Percentiles rank a stretch among this genome's conserved stretches.
These are phyloP conservation scores for Mediolabrus comicus DNA, from an alignment of 108 stramenopile species.

Conservation along the genomic window DNA sequence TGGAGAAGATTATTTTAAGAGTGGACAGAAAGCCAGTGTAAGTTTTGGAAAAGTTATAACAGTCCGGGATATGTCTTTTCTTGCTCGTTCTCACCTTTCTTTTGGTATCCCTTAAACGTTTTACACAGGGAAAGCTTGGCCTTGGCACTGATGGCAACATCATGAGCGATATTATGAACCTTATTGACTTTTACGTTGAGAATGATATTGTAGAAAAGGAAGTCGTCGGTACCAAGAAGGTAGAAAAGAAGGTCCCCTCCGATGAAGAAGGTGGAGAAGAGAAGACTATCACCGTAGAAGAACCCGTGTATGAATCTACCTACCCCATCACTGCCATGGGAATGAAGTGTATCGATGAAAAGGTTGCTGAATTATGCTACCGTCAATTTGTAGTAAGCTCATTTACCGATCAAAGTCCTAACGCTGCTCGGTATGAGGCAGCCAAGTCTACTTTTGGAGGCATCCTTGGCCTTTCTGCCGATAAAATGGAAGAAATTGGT, in stretches of 20 bases:
- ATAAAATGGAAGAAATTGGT: slow-evolving; percentile 79
- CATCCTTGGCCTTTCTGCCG: slow-evolving; percentile 75
- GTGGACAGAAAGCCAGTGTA: slow-evolving; percentile 69
- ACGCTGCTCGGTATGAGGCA: slow-evolving; percentile 73
- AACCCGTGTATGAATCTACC: slow-evolving; percentile 63
- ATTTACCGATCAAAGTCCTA: slow-evolving; percentile 73
- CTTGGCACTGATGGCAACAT: slow-evolving; percentile 84
- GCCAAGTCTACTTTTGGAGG: slow-evolving; percentile 74
- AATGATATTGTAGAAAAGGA: slow-evolving; percentile 72
- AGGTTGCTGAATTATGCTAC: slow-evolving; percentile 79
- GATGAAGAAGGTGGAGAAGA: slow-evolving; percentile 59
- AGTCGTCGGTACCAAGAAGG: slow-evolving; percentile 69
- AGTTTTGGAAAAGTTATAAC: slow-evolving; percentile 13
- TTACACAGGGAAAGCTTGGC: slow-evolving; percentile 67
- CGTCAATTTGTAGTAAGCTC: slow-evolving; percentile 85
- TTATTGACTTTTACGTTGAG: slow-evolving; percentile 86
- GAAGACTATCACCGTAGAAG: slow-evolving; percentile 56
- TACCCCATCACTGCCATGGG: slow-evolving; percentile 84
- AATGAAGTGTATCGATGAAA: slow-evolving; percentile 54
- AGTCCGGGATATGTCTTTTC: not conserved
- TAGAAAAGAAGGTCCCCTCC: slow-evolving; percentile 54
- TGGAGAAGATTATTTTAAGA: slow-evolving; percentile 84
- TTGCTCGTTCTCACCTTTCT: not conserved
- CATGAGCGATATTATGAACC: slow-evolving; percentile 86
- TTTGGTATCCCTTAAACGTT: not conserved